Percentiles rank a stretch among this genome's conserved stretches.
These are phyloP conservation scores for Ballota nigra DNA, from an alignment of 257 asterid genomes.

Conservation along the genomic window DNA sequence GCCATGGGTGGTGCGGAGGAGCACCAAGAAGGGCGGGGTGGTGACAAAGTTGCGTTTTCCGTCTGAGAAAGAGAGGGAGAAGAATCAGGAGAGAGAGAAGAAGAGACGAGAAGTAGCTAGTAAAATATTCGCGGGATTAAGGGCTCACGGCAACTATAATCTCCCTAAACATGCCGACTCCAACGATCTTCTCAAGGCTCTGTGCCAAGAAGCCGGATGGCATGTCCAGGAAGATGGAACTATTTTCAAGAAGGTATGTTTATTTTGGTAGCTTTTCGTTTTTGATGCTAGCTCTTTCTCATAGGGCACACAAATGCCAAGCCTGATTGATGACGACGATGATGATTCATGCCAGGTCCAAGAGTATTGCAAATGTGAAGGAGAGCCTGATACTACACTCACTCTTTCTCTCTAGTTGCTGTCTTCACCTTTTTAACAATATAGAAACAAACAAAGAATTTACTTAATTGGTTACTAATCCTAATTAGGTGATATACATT, in stretches of 20 bases:
- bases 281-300: too few species aligned
- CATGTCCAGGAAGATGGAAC: constrained; percentile 71
- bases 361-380: constrained; percentile 39
- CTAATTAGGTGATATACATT: too few species aligned
- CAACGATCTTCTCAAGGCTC: constrained; percentile 73
- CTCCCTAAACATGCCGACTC: constrained; percentile 67
- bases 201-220: constrained; percentile 87
- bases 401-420: constrained; percentile 22
- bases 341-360: not conserved
- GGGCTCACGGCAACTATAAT: constrained; percentile 61
- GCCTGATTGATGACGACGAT: constrained; percentile 18
- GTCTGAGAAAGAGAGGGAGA: constrained; percentile 56
- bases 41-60: constrained; percentile 58
- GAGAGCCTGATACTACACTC: constrained; percentile 32
- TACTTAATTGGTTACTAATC: too few species aligned
- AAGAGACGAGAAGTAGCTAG: constrained; percentile 50
- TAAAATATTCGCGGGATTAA: constrained; percentile 61
- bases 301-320: constrained; percentile 21
- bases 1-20: constrained; percentile 68
- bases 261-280: too few species aligned
- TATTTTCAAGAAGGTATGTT: constrained; percentile 36
- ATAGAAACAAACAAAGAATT: too few species aligned
- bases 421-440: too few species aligned
- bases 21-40: constrained; percentile 44
- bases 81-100: constrained; percentile 64